Conservation (phyloP, 2,329 filamentous ascomycete species). For the Dactylellina parvicollis region DNA sequence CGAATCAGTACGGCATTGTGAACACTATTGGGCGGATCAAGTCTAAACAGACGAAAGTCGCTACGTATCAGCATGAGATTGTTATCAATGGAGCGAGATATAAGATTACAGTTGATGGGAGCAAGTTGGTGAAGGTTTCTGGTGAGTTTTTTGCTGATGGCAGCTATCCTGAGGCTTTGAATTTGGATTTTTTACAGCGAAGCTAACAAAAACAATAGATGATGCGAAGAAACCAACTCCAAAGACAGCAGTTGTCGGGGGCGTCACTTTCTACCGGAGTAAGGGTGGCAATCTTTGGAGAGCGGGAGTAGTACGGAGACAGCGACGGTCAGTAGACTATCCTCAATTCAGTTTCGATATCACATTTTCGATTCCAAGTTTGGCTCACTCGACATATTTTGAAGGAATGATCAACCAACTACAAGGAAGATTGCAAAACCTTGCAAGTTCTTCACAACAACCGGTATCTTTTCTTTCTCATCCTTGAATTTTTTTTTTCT, state of each 20-base stretch:
- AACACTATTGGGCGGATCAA: conserved; percentile 45
- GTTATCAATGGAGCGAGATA: conserved; percentile 78
- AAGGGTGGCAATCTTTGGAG: conserved; percentile 88
- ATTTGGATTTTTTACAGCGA: conserved; percentile 29
- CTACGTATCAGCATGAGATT: conserved; percentile 69
- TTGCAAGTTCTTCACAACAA: conserved; percentile 73
- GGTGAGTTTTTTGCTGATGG: conserved; percentile 67
- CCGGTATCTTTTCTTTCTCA: conserved; percentile 65
- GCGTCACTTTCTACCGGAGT: conserved; percentile 83
- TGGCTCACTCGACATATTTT: conserved; percentile 48
- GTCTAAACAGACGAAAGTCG: conserved; percentile 58
- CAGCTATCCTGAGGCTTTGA: conserved; percentile 8
- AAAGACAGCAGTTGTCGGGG: conserved; percentile 76
- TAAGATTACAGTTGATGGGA: conserved; percentile 77
- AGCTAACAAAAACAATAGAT: conserved; percentile 41
- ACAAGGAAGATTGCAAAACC: conserved; percentile 75
- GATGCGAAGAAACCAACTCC: conserved; percentile 74
- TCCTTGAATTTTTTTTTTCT: conserved; percentile 50
- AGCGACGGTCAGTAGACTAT: conserved; percentile 65
- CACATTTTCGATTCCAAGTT: conserved; percentile 40
- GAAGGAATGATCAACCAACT: conserved; percentile 55
- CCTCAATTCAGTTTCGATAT: conserved; percentile 22
- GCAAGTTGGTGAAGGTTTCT: conserved; percentile 79
- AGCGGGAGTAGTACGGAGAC: conserved; percentile 76
- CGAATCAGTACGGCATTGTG: conserved; percentile 58